Evolutionary conservation across 768 basidiomycete genomes (phyloP).

Genomic region (Trametes maxima): DNA sequence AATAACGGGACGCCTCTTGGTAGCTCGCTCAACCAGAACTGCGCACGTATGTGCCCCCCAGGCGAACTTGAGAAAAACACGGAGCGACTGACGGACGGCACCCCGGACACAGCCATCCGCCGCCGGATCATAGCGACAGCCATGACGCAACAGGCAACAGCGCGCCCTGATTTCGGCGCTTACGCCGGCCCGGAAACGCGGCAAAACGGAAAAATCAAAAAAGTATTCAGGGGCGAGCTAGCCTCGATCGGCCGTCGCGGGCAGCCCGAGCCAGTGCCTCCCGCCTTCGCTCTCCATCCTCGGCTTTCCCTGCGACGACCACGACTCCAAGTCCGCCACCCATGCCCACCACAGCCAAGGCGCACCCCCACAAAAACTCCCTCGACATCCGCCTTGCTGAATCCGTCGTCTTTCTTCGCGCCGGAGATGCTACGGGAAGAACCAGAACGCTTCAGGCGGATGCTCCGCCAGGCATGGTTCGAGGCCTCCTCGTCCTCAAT

Average conservation of each 20-base stretch:
- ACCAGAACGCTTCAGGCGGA: conserved; percentile 34
- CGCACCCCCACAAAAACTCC: conserved; percentile 38
- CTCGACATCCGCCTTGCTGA: conserved; percentile 54
- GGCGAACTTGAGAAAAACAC: neutral
- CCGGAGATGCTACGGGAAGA: conserved; percentile 38
- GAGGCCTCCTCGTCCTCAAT: conserved; percentile 65
- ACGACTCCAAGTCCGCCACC: neutral
- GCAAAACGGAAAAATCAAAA: conserved; percentile 13
- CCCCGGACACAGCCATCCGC: conserved; percentile 3
- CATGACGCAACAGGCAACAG: conserved; percentile 6
- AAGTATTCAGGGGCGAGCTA: neutral
- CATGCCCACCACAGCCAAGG: conserved; percentile 18
- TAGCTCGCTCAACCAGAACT: too few species aligned
- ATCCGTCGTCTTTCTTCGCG: conserved; percentile 56
- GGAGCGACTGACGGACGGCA: too few species aligned
- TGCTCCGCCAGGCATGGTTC: conserved; percentile 56
- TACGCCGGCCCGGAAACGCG: too few species aligned
- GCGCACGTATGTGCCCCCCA: too few species aligned
- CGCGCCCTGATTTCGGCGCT: neutral
- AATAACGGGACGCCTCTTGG: too few species aligned
- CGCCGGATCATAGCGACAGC: neutral
- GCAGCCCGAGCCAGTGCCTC: neutral
- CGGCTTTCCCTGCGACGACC: neutral
- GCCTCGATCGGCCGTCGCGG: conserved; percentile 17
- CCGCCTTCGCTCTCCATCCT: neutral